Conservation (phyloP, 2,329 filamentous ascomycete genomes). For the Ascosphaera pollenicola region DNA sequence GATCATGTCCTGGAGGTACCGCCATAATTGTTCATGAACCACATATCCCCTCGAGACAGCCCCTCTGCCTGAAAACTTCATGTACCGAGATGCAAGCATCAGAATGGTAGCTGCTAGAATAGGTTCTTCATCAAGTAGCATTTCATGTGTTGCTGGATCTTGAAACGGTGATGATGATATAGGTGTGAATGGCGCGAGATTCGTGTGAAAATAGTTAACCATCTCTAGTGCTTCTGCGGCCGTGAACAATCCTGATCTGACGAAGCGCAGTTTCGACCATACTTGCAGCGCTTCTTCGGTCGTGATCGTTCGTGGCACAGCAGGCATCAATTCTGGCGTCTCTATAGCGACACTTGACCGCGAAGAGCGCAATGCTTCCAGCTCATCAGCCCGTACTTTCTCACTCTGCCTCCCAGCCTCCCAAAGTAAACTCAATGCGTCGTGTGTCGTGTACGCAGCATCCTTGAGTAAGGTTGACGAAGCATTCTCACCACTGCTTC, state of each 20-base stretch:
- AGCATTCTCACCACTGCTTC: constrained; percentile 4
- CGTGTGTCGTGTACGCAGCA: constrained; percentile 7
- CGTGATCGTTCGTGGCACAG: neutral
- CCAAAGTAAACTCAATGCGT: constrained; percentile 6
- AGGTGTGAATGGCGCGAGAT: constrained; percentile 65
- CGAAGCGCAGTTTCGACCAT: constrained; percentile 70
- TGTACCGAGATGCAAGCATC: constrained; percentile 70
- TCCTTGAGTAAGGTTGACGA: constrained; percentile 6
- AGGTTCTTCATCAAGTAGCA: constrained; percentile 68
- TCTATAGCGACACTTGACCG: no score
- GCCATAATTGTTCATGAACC: constrained; percentile 79
- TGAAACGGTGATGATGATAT: constrained; percentile 71
- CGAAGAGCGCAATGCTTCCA: neutral
- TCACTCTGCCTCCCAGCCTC: constrained; percentile 8
- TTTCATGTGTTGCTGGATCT: constrained; percentile 47
- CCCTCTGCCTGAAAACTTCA: constrained; percentile 48
- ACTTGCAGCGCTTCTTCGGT: constrained; percentile 40
- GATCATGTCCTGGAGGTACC: constrained; percentile 71
- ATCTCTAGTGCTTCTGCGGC: constrained; percentile 69
- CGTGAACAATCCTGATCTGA: constrained; percentile 77
- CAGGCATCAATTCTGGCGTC: no score
- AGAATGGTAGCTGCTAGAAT: constrained; percentile 69
- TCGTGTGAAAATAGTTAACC: constrained; percentile 76
- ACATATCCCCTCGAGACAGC: constrained; percentile 56
- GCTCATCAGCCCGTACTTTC: constrained; percentile 2